These are phyloP conservation scores for Ampelocalamus luodianensis DNA, from an alignment of 176 grass and related monocot genomes.

Conservation along the genomic window DNA sequence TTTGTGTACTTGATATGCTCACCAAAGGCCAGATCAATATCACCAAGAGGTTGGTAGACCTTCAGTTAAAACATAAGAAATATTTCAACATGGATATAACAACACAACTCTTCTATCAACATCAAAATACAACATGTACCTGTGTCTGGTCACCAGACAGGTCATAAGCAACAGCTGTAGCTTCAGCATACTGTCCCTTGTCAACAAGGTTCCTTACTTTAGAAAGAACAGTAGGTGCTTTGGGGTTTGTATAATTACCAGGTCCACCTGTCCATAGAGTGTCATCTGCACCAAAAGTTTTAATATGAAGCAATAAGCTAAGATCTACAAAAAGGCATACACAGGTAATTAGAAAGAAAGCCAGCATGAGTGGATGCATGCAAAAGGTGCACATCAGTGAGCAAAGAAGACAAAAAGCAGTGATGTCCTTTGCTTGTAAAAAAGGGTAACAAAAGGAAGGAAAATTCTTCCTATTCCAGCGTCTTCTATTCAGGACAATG, in stretches of 20 bases:
- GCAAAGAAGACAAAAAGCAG: neutral
- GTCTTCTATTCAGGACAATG: too few relatives aligned
- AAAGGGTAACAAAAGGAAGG: conserved; percentile 1
- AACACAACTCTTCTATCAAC: conserved; percentile 25
- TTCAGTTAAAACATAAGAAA: conserved; percentile 54
- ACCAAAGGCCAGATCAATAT: conserved; percentile 71
- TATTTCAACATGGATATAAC: conserved; percentile 15
- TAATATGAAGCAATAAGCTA: conserved; percentile 33
- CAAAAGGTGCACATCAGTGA: neutral
- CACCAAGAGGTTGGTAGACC: conserved; percentile 84
- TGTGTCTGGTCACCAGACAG: conserved; percentile 62
- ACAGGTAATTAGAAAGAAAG: conserved; percentile 15
- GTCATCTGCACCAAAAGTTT: conserved; percentile 69
- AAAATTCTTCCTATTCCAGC: too few relatives aligned
- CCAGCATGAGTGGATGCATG: neutral
- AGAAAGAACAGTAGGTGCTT: conserved; percentile 67
- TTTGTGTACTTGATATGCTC: conserved; percentile 49
- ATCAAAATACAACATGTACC: conserved; percentile 50
- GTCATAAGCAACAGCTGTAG: conserved; percentile 63
- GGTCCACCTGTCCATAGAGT: conserved; percentile 94
- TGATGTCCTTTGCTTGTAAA: neutral
- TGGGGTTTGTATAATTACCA: conserved; percentile 77
- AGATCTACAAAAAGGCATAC: neutral
- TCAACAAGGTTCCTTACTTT: conserved; percentile 88
- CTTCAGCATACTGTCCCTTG: conserved; percentile 70